Base-by-base conservation (phyloP, 495 filamentous ascomycete species). In the Aspergillus steynii region DNA sequence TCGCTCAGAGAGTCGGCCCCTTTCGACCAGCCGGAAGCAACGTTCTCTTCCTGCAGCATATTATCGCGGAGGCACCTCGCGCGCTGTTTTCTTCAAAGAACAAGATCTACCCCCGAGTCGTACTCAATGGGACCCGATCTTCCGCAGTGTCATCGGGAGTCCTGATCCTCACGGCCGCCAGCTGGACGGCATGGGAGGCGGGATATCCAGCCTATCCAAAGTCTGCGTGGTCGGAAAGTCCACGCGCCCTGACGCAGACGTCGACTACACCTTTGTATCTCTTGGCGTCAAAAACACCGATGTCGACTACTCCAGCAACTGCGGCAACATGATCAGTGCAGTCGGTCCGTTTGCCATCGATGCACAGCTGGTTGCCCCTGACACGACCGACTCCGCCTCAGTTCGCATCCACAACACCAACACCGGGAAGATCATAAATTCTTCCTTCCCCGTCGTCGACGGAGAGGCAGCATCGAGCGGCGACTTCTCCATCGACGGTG, bases 201-300 rank as follows among this genome's bases (percentile, higher is more conserved):
- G 89, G 4, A 82, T 88, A 61, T 87, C 84, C 31, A 85, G 82
- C 28, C 83, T 89, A 5, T 88, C 86, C 15, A 92, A 93, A 70
- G 77, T 91, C 7, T 89, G 87, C 73, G 78, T 92, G 25, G 74
- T 92, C 3, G 79, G 77, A 7, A 68, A 68, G 1, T 77, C 83
- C 5, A 58, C 64, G 0, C 78, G 79, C 31, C 63, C 53, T 0
- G 83, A 84, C 50, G 83, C 83, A 0, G 87, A 91, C 56, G 76
- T 91, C 20, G 88, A 92, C 53, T 92, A 87, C 63, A 91, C 88
- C 0, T 92, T 92, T 61, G 83, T 87, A 3, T 84, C 86, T 28
- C 78, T 92, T 2, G 88, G 88, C 0, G 78, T 92, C 56, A 77
- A 77, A 49, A 81, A 85, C 58, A 74, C 71, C 8, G 67, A 72